phyloP scores from a whole-genome alignment of 2,329 filamentous ascomycete genomes.

The Lanzia echinophila region DNA sequence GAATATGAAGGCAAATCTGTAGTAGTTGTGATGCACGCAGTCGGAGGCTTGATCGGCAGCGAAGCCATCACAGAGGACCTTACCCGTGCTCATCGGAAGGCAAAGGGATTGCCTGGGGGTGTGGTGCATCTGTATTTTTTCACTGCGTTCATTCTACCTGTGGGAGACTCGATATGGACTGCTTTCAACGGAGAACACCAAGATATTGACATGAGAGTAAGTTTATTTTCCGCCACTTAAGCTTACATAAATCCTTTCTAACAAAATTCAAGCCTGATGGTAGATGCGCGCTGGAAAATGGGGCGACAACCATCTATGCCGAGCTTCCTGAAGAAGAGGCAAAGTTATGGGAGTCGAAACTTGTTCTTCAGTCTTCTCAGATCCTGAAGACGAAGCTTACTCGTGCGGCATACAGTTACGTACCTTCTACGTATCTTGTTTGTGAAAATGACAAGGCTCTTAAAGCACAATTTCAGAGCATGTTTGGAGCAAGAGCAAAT shows the following conservation, averaged over 20 bases:
- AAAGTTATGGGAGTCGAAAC: not conserved
- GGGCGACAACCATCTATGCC: conserved; percentile 1
- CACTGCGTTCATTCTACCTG: conserved; percentile 5
- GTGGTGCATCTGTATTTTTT: conserved; percentile 10
- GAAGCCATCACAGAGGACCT: conserved; percentile 12
- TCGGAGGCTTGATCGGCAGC: conserved; percentile 9
- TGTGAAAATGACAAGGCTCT: conserved; percentile 9
- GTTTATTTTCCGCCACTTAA: not conserved
- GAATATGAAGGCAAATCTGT: not conserved
- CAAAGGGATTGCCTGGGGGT: conserved; percentile 4
- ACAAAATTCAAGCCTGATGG: not conserved
- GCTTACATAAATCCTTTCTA: not conserved
- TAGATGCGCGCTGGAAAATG: not conserved
- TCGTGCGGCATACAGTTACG: conserved; percentile 7
- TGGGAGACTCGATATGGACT: not conserved
- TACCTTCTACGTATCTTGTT: conserved; percentile 5
- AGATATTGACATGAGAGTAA: conserved; percentile 2
- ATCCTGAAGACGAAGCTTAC: conserved; percentile 12
- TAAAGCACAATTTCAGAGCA: conserved; percentile 2
- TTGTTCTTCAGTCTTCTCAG: conserved; percentile 28
- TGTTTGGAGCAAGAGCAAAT: conserved; percentile 1
- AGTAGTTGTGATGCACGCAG: conserved; percentile 8
- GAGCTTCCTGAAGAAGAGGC: conserved; percentile 3
- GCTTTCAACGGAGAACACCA: conserved; percentile 6
- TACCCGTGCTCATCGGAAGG: not conserved